Conservation (phyloP, 2,329 filamentous ascomycete species). For the Aspergillus floridensis region DNA sequence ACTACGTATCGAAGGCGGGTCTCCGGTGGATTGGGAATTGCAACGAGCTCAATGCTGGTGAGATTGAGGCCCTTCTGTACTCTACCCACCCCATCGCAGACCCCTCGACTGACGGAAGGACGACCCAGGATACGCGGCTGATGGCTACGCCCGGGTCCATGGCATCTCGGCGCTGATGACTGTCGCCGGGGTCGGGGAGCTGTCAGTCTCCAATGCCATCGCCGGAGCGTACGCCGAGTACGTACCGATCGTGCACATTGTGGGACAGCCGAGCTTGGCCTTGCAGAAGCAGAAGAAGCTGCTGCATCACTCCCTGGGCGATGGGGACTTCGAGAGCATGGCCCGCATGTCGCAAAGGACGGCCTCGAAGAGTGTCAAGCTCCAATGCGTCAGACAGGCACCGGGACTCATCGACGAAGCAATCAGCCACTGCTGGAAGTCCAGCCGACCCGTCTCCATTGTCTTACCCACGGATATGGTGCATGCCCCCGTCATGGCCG, state of each 20-base stretch:
- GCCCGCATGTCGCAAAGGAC: constrained; percentile 11
- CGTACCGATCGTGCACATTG: constrained; percentile 64
- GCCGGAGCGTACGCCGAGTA: constrained; percentile 72
- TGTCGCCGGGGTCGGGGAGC: constrained; percentile 58
- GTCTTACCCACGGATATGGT: background rate
- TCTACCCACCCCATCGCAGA: too few species aligned
- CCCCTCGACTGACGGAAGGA: too few species aligned
- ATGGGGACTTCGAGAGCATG: constrained; percentile 16
- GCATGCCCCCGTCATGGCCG: background rate
- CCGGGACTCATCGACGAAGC: constrained; percentile 50
- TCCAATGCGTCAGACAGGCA: constrained; percentile 27
- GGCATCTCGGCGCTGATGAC: constrained; percentile 27
- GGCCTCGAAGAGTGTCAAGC: constrained; percentile 45
- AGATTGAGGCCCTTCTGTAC: too few species aligned
- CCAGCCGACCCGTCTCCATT: background rate
- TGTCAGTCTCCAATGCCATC: constrained; percentile 69
- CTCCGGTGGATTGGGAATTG: constrained; percentile 65
- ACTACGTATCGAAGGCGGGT: constrained; percentile 60
- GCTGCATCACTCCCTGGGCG: constrained; percentile 63
- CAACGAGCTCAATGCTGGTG: constrained; percentile 68
- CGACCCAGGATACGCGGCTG: constrained; percentile 34
- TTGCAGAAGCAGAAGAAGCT: constrained; percentile 45
- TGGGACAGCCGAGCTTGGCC: constrained; percentile 50
- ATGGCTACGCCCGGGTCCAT: constrained; percentile 33
- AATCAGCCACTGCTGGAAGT: background rate